Percentiles rank a stretch among this genome's conserved stretches.
Evolutionary conservation across 2,329 filamentous ascomycete species (phyloP).

Genomic region (Fusarium proliferatum): DNA sequence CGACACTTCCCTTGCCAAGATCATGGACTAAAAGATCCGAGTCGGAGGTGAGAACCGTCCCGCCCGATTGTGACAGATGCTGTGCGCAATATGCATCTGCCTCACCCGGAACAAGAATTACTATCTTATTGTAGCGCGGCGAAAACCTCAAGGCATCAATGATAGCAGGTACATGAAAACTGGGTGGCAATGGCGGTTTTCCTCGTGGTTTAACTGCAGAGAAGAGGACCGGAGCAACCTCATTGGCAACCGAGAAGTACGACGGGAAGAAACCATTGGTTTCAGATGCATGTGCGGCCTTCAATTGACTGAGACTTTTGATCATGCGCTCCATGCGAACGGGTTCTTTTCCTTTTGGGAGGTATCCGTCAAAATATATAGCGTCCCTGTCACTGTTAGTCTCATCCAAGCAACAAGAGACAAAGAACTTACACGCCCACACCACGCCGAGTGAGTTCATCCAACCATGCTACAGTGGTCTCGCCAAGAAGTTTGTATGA

Average conservation of each 20-base stretch:
- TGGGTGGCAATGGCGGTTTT: slow-evolving; percentile 59
- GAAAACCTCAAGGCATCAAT: slow-evolving; percentile 73
- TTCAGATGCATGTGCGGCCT: slow-evolving; percentile 55
- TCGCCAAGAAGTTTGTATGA: slow-evolving; percentile 72
- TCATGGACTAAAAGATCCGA: slow-evolving; percentile 86
- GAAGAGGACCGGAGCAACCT: slow-evolving; percentile 41
- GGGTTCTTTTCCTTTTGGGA: slow-evolving; percentile 74
- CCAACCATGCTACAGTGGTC: slow-evolving; percentile 71
- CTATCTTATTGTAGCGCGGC: slow-evolving; percentile 54
- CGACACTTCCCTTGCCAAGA: slow-evolving; percentile 72
- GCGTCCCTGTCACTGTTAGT: slow-evolving; percentile 53
- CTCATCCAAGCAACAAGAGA: neutral
- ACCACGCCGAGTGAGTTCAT: slow-evolving; percentile 64
- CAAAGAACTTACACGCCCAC: slow-evolving; percentile 68
- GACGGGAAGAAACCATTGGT: slow-evolving; percentile 41
- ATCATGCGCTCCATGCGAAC: slow-evolving; percentile 72
- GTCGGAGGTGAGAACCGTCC: slow-evolving; percentile 80
- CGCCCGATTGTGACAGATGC: slow-evolving; percentile 64
- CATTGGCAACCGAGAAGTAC: slow-evolving; percentile 30
- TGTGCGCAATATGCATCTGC: slow-evolving; percentile 84
- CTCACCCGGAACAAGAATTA: slow-evolving; percentile 79
- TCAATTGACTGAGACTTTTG: slow-evolving; percentile 66
- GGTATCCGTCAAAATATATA: slow-evolving; percentile 87
- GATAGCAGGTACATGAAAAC: slow-evolving; percentile 83
- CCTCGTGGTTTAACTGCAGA: slow-evolving; percentile 31